Conservation (phyloP, 345 rosid genomes). For the Moringa oleifera region DNA sequence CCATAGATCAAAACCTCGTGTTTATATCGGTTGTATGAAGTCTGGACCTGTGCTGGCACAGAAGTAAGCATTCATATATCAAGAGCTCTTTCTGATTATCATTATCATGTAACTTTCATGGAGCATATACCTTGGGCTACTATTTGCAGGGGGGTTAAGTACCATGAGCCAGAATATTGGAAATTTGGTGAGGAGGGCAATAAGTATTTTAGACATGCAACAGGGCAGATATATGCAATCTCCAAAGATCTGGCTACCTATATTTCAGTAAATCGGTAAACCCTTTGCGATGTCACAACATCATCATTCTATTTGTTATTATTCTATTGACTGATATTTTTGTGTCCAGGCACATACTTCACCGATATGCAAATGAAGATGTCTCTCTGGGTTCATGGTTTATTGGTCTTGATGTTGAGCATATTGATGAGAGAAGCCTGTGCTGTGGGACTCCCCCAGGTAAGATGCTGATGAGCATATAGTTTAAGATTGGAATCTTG, state of each 20-base stretch:
- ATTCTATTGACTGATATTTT: slow-evolving; percentile 11
- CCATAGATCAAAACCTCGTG: slow-evolving; percentile 68
- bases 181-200: slow-evolving; percentile 96
- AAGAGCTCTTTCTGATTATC: not conserved
- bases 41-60: slow-evolving; percentile 93
- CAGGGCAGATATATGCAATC: slow-evolving; percentile 89
- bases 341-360: slow-evolving; percentile 63
- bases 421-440: slow-evolving; percentile 86
- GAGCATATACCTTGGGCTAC: slow-evolving; percentile 6
- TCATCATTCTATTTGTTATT: not conserved
- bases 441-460: slow-evolving; percentile 95
- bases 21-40: slow-evolving; percentile 96
- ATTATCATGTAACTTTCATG: not conserved
- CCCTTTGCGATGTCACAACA: not conserved
- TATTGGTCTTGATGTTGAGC: slow-evolving; percentile 92
- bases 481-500: too few species aligned
- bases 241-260: slow-evolving; percentile 94
- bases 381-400: slow-evolving; percentile 97
- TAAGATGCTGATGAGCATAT: slow-evolving; percentile 19
- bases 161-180: slow-evolving; percentile 95
- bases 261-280: slow-evolving; percentile 73
- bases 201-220: slow-evolving; percentile 92
- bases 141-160: slow-evolving; percentile 67
- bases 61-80: slow-evolving; percentile 57
- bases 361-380: slow-evolving; percentile 89